A percentile compares a stretch with the other conserved stretches of the same genome.
Conservation (phyloP, 2,329 filamentous ascomycete species). For the Diplodia scrobiculata region DNA sequence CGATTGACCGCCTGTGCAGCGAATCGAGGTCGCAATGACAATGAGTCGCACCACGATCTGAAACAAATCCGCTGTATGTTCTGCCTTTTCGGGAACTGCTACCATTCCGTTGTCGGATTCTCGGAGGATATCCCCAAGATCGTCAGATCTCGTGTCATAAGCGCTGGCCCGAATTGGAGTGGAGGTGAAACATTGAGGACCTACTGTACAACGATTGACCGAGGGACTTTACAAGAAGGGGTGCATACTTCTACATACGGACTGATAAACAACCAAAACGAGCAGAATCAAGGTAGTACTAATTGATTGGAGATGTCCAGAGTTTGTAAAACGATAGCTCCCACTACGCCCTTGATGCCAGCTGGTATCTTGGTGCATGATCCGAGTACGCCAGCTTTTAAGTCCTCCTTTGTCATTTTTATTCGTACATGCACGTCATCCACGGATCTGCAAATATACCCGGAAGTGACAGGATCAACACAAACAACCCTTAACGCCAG, state of each 20-base stretch:
- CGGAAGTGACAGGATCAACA: neutral
- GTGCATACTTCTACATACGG: neutral
- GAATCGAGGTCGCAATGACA: neutral
- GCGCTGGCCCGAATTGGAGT: neutral
- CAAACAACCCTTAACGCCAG: slow-evolving; percentile 6
- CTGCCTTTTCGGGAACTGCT: slow-evolving; percentile 8
- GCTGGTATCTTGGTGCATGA: slow-evolving; percentile 16
- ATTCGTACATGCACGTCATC: slow-evolving; percentile 1
- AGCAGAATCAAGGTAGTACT: neutral
- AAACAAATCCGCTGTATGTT: slow-evolving; percentile 19
- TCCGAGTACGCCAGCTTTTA: slow-evolving; percentile 5
- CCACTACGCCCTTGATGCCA: slow-evolving; percentile 12
- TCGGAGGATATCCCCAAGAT: slow-evolving; percentile 14
- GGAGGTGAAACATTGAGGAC: neutral
- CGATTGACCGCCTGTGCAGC: neutral
- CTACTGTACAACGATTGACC: neutral
- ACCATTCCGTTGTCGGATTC: slow-evolving; percentile 4
- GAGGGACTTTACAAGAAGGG: neutral
- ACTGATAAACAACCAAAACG: neutral
- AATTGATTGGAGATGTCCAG: slow-evolving; percentile 23
- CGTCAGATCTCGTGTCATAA: slow-evolving; percentile 7
- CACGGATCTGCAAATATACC: neutral
- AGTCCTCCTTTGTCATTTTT: neutral
- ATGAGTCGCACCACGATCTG: neutral
- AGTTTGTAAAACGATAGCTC: neutral